Conservation (phyloP, 441 rosid species). For the Brassica hybrid region DNA sequence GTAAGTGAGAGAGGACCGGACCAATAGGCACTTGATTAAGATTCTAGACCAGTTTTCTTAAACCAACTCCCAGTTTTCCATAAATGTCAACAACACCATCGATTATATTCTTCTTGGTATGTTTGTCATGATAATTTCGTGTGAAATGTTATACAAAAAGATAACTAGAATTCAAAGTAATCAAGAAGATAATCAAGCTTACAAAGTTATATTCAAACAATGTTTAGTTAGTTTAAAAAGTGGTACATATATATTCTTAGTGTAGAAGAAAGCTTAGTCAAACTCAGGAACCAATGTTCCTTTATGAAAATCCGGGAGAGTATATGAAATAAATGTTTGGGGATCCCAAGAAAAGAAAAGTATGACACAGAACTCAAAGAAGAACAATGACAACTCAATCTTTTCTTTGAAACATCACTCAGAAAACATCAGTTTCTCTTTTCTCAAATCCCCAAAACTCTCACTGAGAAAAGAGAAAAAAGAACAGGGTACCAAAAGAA, state of each 20-base stretch:
- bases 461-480: constrained; percentile 21
- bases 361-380: constrained; percentile 40
- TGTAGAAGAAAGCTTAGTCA: constrained; percentile 33
- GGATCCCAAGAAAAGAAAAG: constrained; percentile 43
- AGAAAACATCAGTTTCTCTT: constrained; percentile 12
- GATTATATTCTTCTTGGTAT: constrained; percentile 25
- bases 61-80: constrained; percentile 23
- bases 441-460: constrained; percentile 41
- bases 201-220: constrained; percentile 23
- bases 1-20: not conserved
- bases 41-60: constrained; percentile 27
- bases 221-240: constrained; percentile 10
- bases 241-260: constrained; percentile 27
- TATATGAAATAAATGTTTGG: constrained; percentile 39
- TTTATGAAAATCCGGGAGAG: constrained; percentile 35
- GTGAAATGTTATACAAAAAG: constrained; percentile 5
- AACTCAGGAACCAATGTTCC: constrained; percentile 34
- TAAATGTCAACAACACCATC: constrained; percentile 23
- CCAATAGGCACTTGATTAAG: constrained; percentile 29
- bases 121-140: constrained; percentile 9
- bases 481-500: constrained; percentile 25
- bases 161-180: not conserved
- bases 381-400: constrained; percentile 40
- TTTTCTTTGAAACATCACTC: constrained; percentile 37
- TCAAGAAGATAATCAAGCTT: constrained; percentile 13